Base-by-base conservation (phyloP, 2,329 filamentous ascomycete species). In the Coleophoma eucalyptorum region DNA sequence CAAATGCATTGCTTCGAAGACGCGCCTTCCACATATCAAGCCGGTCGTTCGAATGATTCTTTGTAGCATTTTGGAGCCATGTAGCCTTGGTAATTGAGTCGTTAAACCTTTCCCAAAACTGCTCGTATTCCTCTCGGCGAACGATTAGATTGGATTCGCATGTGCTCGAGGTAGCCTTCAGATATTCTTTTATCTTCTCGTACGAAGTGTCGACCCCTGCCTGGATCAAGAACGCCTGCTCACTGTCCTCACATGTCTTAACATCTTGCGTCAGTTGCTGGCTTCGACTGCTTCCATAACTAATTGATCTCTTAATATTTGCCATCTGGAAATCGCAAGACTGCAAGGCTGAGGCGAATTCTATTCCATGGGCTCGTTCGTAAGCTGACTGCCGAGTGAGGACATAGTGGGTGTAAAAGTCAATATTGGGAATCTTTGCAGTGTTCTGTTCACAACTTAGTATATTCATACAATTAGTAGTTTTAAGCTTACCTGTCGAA, bases 401-500 rank as follows among this genome's bases (percentile, higher is more conserved):
- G 26, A 26, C 26, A 6, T 26, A 26, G 10, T 26, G 26, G 2
- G 26, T 26, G 26, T 26, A 26, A 26, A 26, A 26, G 26, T 26
- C 26, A 26, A 26, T 26, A 26, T 26, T 26, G 26, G 26, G 26
- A 8, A 26, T 26, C 26, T 26, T 26, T 26, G 26, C 26, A 26
- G 26, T 26, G 26, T 26, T 26, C 26, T 26, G 26, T 26, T 8
- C 26, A 26, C 26, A 26, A 26, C 26, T 26, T 26, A 26, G 26
- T 26, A 8, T 8, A 26, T 5, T 26, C 10, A 5, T 26, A 26
- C 10, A 26, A 26, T 26, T 3, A 8, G 10, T 26, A 6, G 26
- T 3, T 3, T 26, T 2, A 26, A 26, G 26, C 26, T 26, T 26
- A 26, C 61, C 37, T 64, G 60, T 31, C 68, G 54, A 20, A 64